These are phyloP conservation scores for Sicyos baderoa DNA, from an alignment of 306 rosid genomes.

Conservation along the genomic window DNA sequence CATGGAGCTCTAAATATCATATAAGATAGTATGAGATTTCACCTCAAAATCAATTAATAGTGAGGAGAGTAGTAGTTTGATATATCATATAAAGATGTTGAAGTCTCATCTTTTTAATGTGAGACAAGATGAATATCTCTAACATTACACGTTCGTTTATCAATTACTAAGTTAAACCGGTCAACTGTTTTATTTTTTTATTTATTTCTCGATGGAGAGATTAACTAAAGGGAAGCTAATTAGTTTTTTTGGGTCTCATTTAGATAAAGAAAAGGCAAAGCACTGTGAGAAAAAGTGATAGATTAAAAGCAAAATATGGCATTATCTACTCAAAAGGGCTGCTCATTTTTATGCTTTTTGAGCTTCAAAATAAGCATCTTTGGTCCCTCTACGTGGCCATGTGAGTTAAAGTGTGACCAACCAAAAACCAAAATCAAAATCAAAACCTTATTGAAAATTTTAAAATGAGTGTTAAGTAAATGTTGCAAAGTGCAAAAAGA, in stretches of 20 bases:
- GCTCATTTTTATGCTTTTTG: constrained; percentile 16
- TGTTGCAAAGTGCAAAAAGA: background rate
- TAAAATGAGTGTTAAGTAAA: background rate
- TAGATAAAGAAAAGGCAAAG: constrained; percentile 45
- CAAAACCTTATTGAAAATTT: background rate
- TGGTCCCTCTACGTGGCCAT: constrained; percentile 21
- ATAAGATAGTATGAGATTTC: too few species aligned
- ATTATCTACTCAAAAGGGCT: constrained; percentile 97
- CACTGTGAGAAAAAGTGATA: constrained; percentile 57
- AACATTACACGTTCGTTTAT: too few species aligned
- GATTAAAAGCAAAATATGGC: constrained; percentile 94
- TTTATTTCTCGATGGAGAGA: background rate
- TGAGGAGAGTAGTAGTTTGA: too few species aligned
- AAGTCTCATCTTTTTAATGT: too few species aligned
- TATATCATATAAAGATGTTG: too few species aligned
- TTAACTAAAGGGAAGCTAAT: background rate
- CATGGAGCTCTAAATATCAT: too few species aligned
- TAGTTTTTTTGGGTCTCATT: constrained; percentile 28
- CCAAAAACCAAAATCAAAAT: background rate
- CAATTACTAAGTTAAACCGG: too few species aligned
- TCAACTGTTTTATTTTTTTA: background rate
- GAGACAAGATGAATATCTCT: too few species aligned
- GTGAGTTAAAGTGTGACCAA: background rate
- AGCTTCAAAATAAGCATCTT: constrained; percentile 23
- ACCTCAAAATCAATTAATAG: too few species aligned